Conservation (phyloP, 768 basidiomycete species). For the Termitomyces sp. region DNA sequence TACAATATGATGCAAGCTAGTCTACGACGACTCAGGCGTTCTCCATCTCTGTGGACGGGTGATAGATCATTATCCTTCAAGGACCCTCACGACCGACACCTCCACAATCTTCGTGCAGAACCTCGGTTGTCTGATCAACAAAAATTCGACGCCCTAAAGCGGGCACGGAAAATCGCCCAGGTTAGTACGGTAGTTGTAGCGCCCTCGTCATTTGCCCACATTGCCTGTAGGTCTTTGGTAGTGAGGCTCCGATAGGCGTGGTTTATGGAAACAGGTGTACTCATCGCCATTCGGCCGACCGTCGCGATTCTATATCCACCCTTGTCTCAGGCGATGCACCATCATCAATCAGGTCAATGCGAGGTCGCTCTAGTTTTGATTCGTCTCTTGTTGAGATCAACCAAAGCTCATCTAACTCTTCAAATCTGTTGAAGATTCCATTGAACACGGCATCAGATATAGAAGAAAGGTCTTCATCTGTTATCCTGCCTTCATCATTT, state of each 20-base stretch:
- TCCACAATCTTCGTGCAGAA: conserved; percentile 8
- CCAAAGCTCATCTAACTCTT: neutral
- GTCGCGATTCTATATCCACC: conserved; percentile 9
- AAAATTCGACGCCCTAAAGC: conserved; percentile 33
- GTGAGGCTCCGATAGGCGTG: conserved; percentile 38
- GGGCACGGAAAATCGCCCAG: conserved; percentile 47
- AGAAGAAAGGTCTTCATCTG: neutral
- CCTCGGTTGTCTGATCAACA: conserved; percentile 18
- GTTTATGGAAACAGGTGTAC: conserved; percentile 14
- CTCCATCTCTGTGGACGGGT: conserved; percentile 7
- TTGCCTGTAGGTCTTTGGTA: conserved; percentile 39
- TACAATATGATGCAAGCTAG: conserved; percentile 8
- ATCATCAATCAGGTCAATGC: neutral
- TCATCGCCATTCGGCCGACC: neutral
- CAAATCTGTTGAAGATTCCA: neutral
- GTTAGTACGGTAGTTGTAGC: conserved; percentile 20
- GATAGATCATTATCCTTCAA: neutral
- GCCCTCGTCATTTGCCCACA: neutral
- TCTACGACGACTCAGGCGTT: conserved; percentile 11
- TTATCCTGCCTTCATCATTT: conserved; percentile 4
- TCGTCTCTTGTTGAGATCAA: conserved; percentile 3
- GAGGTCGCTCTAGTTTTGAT: conserved; percentile 11
- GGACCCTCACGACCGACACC: neutral
- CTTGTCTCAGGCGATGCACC: conserved; percentile 2
- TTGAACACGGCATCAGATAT: neutral